A percentile compares a stretch with the other conserved stretches of the same genome.
Evolutionary conservation across 306 rosid species (phyloP).

Genomic region (Senna siamea): DNA sequence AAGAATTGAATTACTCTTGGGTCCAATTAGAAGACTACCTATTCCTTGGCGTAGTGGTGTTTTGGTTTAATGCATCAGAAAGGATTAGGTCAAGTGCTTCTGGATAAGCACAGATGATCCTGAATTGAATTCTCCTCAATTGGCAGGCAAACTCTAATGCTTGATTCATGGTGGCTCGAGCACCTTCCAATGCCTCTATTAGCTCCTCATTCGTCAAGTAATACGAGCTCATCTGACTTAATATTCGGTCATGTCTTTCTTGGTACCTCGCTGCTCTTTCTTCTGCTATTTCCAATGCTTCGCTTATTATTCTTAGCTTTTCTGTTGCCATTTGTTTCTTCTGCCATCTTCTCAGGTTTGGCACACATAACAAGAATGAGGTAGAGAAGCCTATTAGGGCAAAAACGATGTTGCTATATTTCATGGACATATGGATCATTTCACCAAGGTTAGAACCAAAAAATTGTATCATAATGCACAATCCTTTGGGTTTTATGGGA

Average conservation of each 20-base stretch:
- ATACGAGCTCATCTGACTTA: conserved; percentile 45
- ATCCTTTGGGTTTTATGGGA: no score
- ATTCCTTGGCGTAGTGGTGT: neutral
- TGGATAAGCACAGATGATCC: conserved; percentile 52
- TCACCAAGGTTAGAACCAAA: no score
- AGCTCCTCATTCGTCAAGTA: conserved; percentile 63
- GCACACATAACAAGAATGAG: conserved; percentile 48
- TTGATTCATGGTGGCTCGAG: conserved; percentile 52
- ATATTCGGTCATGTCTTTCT: conserved; percentile 64
- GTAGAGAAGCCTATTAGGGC: conserved; percentile 59
- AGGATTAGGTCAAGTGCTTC: conserved; percentile 35
- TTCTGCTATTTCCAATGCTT: conserved; percentile 65
- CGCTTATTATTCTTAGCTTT: conserved; percentile 53
- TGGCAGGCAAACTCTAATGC: conserved; percentile 55
- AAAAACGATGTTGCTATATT: conserved; percentile 23
- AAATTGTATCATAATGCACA: no score
- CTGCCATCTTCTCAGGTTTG: conserved; percentile 49
- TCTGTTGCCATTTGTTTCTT: conserved; percentile 43
- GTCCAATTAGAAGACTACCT: neutral
- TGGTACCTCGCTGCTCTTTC: conserved; percentile 56
- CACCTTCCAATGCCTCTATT: conserved; percentile 50
- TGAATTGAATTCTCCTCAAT: conserved; percentile 56
- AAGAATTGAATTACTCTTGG: no score
- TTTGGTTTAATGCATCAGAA: no score
- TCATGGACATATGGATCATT: no score